These are phyloP conservation scores for Steccherinum ochraceum DNA, from an alignment of 768 basidiomycete genomes.

Conservation along the genomic window DNA sequence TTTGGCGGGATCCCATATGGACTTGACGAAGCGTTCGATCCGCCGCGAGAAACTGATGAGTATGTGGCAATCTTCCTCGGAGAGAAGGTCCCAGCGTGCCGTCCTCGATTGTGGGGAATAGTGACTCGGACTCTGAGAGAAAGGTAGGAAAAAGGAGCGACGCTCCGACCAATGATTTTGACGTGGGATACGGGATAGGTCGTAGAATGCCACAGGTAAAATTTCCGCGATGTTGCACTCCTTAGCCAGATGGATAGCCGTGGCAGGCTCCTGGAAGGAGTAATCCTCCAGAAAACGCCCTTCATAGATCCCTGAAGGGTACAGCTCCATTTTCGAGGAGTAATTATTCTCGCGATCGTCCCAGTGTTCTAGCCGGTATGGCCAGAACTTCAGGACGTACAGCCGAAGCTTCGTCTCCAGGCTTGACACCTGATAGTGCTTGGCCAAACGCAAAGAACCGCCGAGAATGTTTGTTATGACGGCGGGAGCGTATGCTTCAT, in stretches of 20 bases:
- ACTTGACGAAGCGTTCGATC: no score
- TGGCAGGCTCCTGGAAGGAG: slow-evolving; percentile 8
- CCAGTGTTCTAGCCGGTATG: background rate
- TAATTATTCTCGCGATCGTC: background rate
- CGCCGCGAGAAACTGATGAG: no score
- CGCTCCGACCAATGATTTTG: slow-evolving; percentile 2
- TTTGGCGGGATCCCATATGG: no score
- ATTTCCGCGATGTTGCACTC: slow-evolving; percentile 8
- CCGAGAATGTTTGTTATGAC: background rate
- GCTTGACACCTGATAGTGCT: slow-evolving; percentile 1
- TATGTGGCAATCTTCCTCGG: background rate
- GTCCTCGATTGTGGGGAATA: background rate
- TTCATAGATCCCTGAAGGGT: no score
- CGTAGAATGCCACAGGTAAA: slow-evolving; percentile 16
- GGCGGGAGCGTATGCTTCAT: no score
- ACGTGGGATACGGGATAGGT: slow-evolving; percentile 9
- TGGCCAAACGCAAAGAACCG: slow-evolving; percentile 3
- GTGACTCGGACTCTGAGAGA: background rate
- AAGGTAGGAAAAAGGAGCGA: background rate
- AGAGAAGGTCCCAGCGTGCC: background rate
- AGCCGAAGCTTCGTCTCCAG: background rate
- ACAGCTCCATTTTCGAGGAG: background rate
- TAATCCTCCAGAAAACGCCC: slow-evolving; percentile 6
- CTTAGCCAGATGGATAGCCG: slow-evolving; percentile 12
- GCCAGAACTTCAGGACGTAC: background rate